phyloP scores from a whole-genome alignment of 2,329 filamentous ascomycete species.

The Hypocrella siamensis region DNA sequence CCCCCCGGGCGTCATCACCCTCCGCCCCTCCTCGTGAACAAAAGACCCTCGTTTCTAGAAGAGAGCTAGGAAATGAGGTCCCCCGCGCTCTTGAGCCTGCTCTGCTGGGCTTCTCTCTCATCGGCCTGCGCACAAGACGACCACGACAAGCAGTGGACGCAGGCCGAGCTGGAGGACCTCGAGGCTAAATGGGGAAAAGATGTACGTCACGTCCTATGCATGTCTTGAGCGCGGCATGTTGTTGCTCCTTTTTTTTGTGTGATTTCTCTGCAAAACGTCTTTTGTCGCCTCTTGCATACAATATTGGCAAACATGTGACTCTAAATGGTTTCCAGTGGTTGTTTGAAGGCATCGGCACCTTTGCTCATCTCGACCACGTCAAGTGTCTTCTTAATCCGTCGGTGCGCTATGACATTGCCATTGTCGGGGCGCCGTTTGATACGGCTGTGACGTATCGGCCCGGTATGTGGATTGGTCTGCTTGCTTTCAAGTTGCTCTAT shows the following conservation, averaged over 20 bases:
- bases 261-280: too few species aligned
- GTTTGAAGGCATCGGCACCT: constrained; percentile 61
- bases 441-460: constrained; percentile 57
- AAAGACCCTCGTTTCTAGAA: too few species aligned
- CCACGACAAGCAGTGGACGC: constrained; percentile 27
- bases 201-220: constrained; percentile 18
- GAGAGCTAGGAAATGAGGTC: too few species aligned
- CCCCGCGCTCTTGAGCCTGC: constrained; percentile 9
- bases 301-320: background rate
- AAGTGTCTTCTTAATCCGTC: constrained; percentile 54
- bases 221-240: background rate
- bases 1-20: too few species aligned
- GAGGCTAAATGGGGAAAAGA: constrained; percentile 42
- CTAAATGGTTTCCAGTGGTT: constrained; percentile 15
- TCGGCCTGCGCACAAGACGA: constrained; percentile 13
- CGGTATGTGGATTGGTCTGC: too few species aligned
- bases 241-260: too few species aligned
- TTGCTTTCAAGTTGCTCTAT: too few species aligned
- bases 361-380: constrained; percentile 53
- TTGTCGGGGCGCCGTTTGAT: constrained; percentile 60
- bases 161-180: constrained; percentile 34
- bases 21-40: too few species aligned
- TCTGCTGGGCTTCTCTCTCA: constrained; percentile 12
- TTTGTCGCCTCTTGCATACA: too few species aligned
- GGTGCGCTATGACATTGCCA: constrained; percentile 52